Conservation (phyloP, 306 rosid species). For the Sophora flavescens region DNA sequence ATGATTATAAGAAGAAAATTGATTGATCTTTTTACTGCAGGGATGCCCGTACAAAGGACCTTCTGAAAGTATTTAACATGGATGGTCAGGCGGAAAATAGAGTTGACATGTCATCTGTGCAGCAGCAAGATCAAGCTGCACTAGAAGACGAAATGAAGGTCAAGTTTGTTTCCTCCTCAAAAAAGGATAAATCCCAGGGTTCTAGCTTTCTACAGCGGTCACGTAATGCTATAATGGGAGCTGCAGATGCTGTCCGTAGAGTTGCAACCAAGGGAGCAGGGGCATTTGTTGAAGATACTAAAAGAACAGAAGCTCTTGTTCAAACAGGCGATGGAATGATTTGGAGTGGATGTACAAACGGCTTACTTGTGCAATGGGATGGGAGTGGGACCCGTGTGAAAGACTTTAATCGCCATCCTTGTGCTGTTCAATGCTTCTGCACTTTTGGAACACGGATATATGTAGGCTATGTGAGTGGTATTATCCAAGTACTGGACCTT, state of each 20-base stretch:
- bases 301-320: conserved; percentile 82
- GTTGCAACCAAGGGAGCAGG: conserved; percentile 97
- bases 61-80: conserved; percentile 84
- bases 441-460: conserved; percentile 74
- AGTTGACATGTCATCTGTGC: conserved; percentile 77
- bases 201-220: conserved; percentile 83
- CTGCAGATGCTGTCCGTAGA: conserved; percentile 97
- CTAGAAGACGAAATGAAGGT: conserved; percentile 87
- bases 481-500: conserved; percentile 81
- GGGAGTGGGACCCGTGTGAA: conserved; percentile 82
- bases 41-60: conserved; percentile 96
- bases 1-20: no score
- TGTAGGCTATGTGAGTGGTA: conserved; percentile 91
- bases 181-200: conserved; percentile 91
- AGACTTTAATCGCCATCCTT: conserved; percentile 80
- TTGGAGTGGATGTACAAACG: conserved; percentile 98
- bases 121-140: conserved; percentile 79
- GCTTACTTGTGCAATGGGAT: conserved; percentile 94
- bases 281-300: conserved; percentile 85
- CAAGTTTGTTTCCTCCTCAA: conserved; percentile 75
- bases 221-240: conserved; percentile 93
- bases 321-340: conserved; percentile 84
- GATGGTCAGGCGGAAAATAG: conserved; percentile 93
- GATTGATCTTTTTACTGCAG: conserved; percentile 49
- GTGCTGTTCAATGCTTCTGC: conserved; percentile 87